phyloP scores from a whole-genome alignment of 1,139 yeast genomes.

The Candida tunisiensis region DNA sequence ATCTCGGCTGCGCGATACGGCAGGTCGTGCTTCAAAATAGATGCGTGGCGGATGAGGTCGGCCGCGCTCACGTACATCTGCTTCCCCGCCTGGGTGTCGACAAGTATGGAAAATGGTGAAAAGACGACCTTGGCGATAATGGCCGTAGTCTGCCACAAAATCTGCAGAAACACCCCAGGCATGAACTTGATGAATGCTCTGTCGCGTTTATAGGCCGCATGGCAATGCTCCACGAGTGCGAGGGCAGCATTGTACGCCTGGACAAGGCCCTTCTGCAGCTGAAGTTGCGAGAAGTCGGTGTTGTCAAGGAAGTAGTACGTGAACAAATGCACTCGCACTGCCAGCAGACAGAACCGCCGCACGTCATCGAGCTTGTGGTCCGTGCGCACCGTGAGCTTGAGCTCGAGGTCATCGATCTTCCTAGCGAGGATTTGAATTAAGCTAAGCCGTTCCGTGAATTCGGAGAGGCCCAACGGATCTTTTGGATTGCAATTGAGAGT shows the following conservation, averaged over 20 bases:
- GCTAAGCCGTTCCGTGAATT: constrained; percentile 55
- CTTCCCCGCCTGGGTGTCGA: constrained; percentile 62
- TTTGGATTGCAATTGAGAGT: constrained; percentile 58
- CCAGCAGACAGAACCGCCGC: constrained; percentile 47
- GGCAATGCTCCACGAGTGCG: constrained; percentile 50
- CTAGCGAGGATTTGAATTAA: constrained; percentile 50
- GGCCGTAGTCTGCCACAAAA: constrained; percentile 85
- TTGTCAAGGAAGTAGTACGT: constrained; percentile 69
- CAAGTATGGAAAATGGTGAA: constrained; percentile 45
- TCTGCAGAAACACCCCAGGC: constrained; percentile 69
- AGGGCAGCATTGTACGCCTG: constrained; percentile 68
- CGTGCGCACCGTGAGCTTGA: too few species aligned
- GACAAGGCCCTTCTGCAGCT: constrained; percentile 57
- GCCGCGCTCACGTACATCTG: constrained; percentile 57
- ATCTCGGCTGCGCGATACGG: constrained; percentile 88
- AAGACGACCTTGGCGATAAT: constrained; percentile 65
- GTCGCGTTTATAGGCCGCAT: constrained; percentile 40
- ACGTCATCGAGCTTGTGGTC: constrained; percentile 37
- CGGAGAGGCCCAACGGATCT: constrained; percentile 47
- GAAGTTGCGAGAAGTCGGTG: constrained; percentile 32
- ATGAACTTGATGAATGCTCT: constrained; percentile 53
- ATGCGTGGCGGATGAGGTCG: constrained; percentile 55
- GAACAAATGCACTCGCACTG: constrained; percentile 62
- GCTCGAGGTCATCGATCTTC: constrained; percentile 62
- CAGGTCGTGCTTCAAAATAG: constrained; percentile 80